Conservation (phyloP, 768 basidiomycete genomes). For the Hygrocybe punicea region DNA sequence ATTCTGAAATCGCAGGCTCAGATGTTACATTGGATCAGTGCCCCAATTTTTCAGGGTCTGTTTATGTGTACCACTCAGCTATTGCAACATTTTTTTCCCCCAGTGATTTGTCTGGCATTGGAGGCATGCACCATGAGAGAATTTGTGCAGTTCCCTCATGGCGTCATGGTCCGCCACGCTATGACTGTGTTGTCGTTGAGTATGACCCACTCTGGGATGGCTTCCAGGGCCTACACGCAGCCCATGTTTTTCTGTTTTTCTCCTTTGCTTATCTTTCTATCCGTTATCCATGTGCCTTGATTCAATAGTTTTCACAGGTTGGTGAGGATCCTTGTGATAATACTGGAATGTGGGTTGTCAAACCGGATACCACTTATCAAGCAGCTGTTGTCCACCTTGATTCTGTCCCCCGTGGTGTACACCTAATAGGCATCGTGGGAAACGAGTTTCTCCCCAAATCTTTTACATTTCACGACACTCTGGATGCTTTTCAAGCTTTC, state of each 20-base stretch:
- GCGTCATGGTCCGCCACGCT: conserved; percentile 13
- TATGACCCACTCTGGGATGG: conserved; percentile 11
- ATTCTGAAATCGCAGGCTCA: too few relatives aligned
- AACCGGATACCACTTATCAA: conserved; percentile 6
- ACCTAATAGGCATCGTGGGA: conserved; percentile 25
- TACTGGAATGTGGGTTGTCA: conserved; percentile 27
- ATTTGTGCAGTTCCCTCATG: conserved; percentile 23
- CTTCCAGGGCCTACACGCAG: conserved; percentile 21
- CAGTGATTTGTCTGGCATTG: conserved; percentile 23
- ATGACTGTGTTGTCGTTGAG: conserved; percentile 23
- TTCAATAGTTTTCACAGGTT: conserved; percentile 22
- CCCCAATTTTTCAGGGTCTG: too few relatives aligned
- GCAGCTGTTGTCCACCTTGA: conserved; percentile 25
- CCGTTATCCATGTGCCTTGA: conserved; percentile 24
- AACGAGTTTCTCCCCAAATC: conserved; percentile 13
- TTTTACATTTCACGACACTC: conserved; percentile 19
- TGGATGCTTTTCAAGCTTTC: conserved; percentile 25
- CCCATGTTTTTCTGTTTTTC: conserved; percentile 20
- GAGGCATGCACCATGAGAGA: conserved; percentile 28
- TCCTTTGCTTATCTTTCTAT: conserved; percentile 15
- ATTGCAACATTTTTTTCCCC: too few relatives aligned
- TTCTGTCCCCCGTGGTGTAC: conserved; percentile 10
- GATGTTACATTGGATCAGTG: too few relatives aligned
- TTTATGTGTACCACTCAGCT: too few relatives aligned
- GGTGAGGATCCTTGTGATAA: conserved; percentile 15